These are phyloP conservation scores for Drechslerella dactyloides DNA, from an alignment of 2,329 filamentous ascomycete species.

Conservation along the genomic window DNA sequence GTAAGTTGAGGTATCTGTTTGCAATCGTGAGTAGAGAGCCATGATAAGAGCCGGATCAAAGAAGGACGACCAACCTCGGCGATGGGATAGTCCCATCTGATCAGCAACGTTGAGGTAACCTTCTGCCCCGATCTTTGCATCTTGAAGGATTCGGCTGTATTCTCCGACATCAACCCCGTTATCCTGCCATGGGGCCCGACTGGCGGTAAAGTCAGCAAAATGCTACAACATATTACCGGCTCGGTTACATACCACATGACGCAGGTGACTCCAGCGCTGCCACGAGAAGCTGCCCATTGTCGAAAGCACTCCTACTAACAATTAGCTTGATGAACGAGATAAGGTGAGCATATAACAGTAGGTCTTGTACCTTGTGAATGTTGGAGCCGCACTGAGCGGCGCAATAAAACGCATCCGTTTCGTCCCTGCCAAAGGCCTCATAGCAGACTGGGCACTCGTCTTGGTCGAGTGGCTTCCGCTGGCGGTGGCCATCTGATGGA, in stretches of 20 bases:
- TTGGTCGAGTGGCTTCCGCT: conserved; percentile 62
- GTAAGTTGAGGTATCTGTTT: conserved; percentile 27
- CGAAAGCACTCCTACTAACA: conserved; percentile 51
- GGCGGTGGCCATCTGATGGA: conserved; percentile 49
- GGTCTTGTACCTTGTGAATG: conserved; percentile 50
- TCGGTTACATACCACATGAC: conserved; percentile 53
- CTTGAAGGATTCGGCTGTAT: conserved; percentile 25
- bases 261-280: conserved; percentile 51
- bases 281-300: conserved; percentile 52
- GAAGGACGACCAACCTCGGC: conserved; percentile 18
- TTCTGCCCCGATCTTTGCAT: conserved; percentile 26
- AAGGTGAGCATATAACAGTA: background rate
- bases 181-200: conserved; percentile 37
- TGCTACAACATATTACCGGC: background rate
- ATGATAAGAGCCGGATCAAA: conserved; percentile 1
- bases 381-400: conserved; percentile 54
- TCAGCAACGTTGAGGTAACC: conserved; percentile 42
- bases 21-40: background rate
- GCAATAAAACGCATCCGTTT: conserved; percentile 52
- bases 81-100: conserved; percentile 26
- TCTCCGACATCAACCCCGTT: conserved; percentile 7
- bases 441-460: conserved; percentile 68
- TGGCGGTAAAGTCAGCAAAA: conserved; percentile 1
- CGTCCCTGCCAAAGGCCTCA: conserved; percentile 59
- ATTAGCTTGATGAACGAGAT: background rate